phyloP scores from a whole-genome alignment of 441 rosid species.

The Gossypium schwendimanii region DNA sequence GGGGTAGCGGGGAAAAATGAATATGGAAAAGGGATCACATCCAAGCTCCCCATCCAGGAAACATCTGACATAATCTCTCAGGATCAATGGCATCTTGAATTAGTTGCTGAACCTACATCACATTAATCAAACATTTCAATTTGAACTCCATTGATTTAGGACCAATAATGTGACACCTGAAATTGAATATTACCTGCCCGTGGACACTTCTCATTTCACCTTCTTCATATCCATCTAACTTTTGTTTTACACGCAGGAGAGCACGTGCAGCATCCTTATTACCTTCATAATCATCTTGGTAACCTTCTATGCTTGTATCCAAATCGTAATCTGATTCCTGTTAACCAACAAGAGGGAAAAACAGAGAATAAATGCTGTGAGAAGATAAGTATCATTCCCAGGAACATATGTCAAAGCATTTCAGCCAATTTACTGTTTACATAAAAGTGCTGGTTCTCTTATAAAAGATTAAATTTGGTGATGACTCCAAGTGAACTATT shows the following conservation, averaged over 20 bases:
- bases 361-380: not conserved
- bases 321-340: conserved; percentile 72
- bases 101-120: conserved; percentile 74
- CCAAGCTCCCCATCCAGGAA: conserved; percentile 98
- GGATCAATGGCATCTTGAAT: conserved; percentile 90
- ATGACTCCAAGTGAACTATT: not conserved
- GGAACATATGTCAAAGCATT: not conserved
- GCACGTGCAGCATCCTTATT: conserved; percentile 96
- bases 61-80: conserved; percentile 83
- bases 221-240: conserved; percentile 95
- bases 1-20: not conserved
- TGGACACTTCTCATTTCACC: conserved; percentile 93
- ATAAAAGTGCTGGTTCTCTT: not conserved
- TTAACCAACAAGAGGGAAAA: not conserved
- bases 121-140: not conserved
- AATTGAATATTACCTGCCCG: conserved; percentile 62
- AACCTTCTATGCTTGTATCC: conserved; percentile 61
- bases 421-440: not conserved
- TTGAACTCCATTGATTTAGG: not conserved
- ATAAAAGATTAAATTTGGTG: conserved; percentile 4
- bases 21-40: conserved; percentile 25
- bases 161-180: not conserved
- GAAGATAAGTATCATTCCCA: not conserved
- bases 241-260: conserved; percentile 86
- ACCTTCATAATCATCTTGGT: conserved; percentile 72